Evolutionary conservation across 1,284 basidiomycete genomes (phyloP), one percentile per base, ranked within the genome.

Genomic region (Cystobasidium pallidum): DNA sequence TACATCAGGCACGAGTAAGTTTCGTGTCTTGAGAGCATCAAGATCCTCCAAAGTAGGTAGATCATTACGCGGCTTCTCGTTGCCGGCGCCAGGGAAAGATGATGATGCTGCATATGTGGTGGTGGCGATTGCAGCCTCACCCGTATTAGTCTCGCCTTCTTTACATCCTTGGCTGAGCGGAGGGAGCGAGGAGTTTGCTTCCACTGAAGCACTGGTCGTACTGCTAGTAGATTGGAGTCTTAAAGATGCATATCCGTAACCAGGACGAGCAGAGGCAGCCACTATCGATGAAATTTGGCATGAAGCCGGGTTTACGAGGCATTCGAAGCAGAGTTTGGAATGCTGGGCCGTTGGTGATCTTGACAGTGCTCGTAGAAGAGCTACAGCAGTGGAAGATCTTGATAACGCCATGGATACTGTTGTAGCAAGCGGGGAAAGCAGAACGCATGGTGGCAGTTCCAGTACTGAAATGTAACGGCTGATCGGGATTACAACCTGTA

Each of bases 401-500:
- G 32, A 4, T 2, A 36, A n/a, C 19, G 32, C 7, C 30, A 32
- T 55, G 8, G 13, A 2, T n/a, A 21, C 28, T 57, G 54, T 15
- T 57, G 54, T 32, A 2, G 19, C 8, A 24, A 51, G 21, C 28
- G 6, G 28, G 4, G 7, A 21, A 34, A 55, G 32, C 4, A 28
- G 21, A 55, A 36, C 30, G 28, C 21, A 11, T 7, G 8, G 24
- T 26, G 8, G 2, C 30, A 2, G 19, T 3, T 34, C 54, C 32
- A 2, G 8, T 28, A 34, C 10, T 4, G 6, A 10, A 15, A 36
- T 8, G 21, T n/a, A 10, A 55, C 2, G 54, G 54, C 15, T 55
- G 54, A 55, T 61, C 58, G 58, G 24, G 36, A 57, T 34, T 32
- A 57, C n/a, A n/a, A n/a, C n/a, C n/a, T n/a, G n/a, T n/a, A n/a